Evolutionary conservation across 495 filamentous ascomycete species (phyloP).

Genomic region (Xylaria acuta): DNA sequence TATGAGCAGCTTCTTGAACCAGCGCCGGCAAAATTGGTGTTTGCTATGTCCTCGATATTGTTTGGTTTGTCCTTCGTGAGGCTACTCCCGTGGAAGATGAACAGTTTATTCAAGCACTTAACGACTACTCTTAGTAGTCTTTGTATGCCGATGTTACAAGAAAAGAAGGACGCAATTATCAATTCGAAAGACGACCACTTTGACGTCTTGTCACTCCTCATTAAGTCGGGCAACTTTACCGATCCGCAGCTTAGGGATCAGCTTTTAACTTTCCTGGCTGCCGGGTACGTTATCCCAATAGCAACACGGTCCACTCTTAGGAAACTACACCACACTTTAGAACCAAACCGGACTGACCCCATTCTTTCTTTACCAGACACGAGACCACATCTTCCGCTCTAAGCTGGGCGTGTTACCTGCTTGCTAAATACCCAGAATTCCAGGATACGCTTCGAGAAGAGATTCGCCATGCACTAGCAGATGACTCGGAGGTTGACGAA

Average conservation of each 20-base stretch:
- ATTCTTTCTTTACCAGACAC: slow-evolving; percentile 50
- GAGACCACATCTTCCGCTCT: slow-evolving; percentile 60
- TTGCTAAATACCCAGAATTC: slow-evolving; percentile 45
- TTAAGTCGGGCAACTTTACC: slow-evolving; percentile 70
- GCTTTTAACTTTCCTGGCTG: slow-evolving; percentile 83
- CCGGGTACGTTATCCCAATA: slow-evolving; percentile 53
- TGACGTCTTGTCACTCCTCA: slow-evolving; percentile 78
- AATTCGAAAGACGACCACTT: slow-evolving; percentile 55
- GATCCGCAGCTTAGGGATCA: slow-evolving; percentile 81
- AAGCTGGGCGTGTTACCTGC: slow-evolving; percentile 50
- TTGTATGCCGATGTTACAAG: slow-evolving; percentile 63
- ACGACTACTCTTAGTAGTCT: slow-evolving; percentile 59
- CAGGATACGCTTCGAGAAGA: slow-evolving; percentile 48
- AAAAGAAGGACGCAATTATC: slow-evolving; percentile 63
- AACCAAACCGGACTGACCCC: background rate
- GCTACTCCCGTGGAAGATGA: slow-evolving; percentile 65
- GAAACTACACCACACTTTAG: slow-evolving; percentile 38
- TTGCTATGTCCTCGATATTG: slow-evolving; percentile 48
- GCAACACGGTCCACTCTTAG: background rate
- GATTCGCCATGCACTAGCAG: slow-evolving; percentile 61
- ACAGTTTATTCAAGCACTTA: slow-evolving; percentile 59
- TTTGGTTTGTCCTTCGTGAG: slow-evolving; percentile 53
- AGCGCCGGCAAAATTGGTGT: slow-evolving; percentile 39
- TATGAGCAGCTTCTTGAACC: slow-evolving; percentile 63
- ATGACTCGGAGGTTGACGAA: slow-evolving; percentile 44